Base-by-base conservation (phyloP, 129 eudicot species). In the Arctium minus region DNA sequence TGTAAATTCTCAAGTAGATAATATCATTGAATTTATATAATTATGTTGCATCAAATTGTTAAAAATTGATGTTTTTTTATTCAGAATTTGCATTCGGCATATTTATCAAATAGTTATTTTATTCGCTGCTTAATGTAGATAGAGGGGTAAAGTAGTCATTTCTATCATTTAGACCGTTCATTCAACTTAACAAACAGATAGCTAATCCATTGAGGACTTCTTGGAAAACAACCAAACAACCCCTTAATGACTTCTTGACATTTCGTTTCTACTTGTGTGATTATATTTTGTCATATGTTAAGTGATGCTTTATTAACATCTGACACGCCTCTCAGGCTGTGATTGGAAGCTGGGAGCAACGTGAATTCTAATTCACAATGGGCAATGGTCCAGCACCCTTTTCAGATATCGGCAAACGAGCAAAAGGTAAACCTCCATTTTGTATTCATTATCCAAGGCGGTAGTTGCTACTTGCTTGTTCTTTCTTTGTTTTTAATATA, bases 351-450 rank as follows among this genome's bases (percentile, higher is more conserved):
- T 65, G 80, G 74, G 72, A 65, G 80, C 38, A 42, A 79, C 56
- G 13, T 79, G 76, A 73, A 32, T 44, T 70, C 73, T 53, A 37
- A 18, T 32, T 35, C 79, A 22, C 50, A n/a, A 92, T 90, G 97
- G 93, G 86, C 77, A 88, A 73, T 50, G 89, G 93, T 86, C 98
- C 98, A 12, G 89, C 96, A 76, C 96, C 94, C 15, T 94, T 87
- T 88, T 77, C 94, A 64, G 92, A 90, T 70, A 89, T 94, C 65
- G 98, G 98, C 84, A 90, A 81, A 81, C 93, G 94, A 42, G 97
- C 96, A 13, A 94, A 86, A 90, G 98, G 98, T 87, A 87, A 12
- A 72, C 31, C 65, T 67, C 50, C 39, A 31, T 75, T 22, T 18
- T 46, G 17, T 44, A 68, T 31, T 74, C 11, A 2, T 77, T 46